phyloP scores from a whole-genome alignment of 331 rosid species.

The Arachis monticola region DNA sequence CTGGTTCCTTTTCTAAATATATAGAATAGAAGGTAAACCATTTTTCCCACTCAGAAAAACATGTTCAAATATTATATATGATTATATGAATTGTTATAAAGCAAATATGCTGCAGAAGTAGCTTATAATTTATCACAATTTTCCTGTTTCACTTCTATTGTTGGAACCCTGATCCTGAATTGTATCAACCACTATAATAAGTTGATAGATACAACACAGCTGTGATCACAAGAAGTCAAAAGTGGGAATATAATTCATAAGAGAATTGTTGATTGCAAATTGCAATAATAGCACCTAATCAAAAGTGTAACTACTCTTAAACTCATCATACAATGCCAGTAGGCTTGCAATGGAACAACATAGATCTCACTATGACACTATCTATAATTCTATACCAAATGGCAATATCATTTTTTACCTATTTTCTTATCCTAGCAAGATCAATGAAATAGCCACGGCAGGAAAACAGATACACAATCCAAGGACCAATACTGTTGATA shows the following conservation, averaged over 20 bases:
- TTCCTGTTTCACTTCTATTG: constrained; percentile 16
- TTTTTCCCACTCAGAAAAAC: background rate
- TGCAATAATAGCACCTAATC: constrained; percentile 4
- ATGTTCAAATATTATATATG: constrained; percentile 12
- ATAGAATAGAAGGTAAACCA: background rate
- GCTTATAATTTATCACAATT: background rate
- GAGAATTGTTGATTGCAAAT: background rate
- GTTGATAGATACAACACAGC: background rate
- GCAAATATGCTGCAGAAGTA: background rate
- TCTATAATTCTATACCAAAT: background rate
- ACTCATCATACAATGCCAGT: background rate
- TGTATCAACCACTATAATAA: background rate
- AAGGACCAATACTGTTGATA: constrained; percentile 1
- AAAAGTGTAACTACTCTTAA: background rate
- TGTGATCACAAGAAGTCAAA: background rate
- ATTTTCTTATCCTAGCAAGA: constrained; percentile 1
- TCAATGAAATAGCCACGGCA: background rate
- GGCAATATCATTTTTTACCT: constrained; percentile 1
- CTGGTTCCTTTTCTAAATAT: background rate
- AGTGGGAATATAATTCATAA: background rate
- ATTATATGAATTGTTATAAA: constrained; percentile 1
- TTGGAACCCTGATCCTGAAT: constrained; percentile 2
- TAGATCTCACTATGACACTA: background rate
- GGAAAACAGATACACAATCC: background rate
- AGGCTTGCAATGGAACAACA: background rate